These are phyloP conservation scores for Hypoxylon rubiginosum DNA, from an alignment of 2,329 filamentous ascomycete species.

Conservation along the genomic window DNA sequence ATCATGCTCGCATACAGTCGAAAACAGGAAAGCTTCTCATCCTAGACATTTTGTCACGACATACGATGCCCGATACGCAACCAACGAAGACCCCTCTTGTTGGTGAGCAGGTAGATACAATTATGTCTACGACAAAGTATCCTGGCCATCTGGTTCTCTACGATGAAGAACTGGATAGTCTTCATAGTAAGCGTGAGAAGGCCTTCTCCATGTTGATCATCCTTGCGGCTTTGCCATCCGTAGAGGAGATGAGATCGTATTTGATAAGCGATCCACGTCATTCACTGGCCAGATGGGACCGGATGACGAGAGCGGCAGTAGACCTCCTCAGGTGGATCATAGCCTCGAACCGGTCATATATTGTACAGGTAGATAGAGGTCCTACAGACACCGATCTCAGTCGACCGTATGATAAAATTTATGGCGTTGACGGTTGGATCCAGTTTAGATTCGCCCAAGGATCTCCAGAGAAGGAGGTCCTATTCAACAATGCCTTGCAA, in stretches of 20 bases:
- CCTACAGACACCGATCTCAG: conserved; percentile 32
- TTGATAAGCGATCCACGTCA: conserved; percentile 57
- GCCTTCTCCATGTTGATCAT: conserved; percentile 64
- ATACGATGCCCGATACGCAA: conserved; percentile 23
- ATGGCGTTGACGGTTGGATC: conserved; percentile 75
- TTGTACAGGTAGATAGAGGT: conserved; percentile 76
- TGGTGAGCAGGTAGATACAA: not conserved
- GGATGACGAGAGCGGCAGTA: conserved; percentile 74
- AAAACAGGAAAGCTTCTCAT: conserved; percentile 8
- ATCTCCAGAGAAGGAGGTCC: conserved; percentile 85
- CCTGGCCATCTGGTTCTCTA: conserved; percentile 57
- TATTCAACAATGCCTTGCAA: conserved; percentile 75
- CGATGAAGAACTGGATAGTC: conserved; percentile 69
- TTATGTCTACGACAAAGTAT: not conserved
- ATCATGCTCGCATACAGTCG: conserved; percentile 44
- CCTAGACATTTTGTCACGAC: conserved; percentile 42
- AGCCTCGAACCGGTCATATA: conserved; percentile 88
- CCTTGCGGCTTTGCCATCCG: conserved; percentile 71
- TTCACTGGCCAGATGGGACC: conserved; percentile 60
- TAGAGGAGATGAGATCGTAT: conserved; percentile 68
- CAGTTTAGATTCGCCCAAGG: conserved; percentile 93
- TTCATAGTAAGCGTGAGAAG: conserved; percentile 60
- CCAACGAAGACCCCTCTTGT: not conserved
- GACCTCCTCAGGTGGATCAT: conserved; percentile 87
- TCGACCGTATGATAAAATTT: conserved; percentile 65